Percentiles rank a stretch among this genome's conserved stretches.
phyloP scores from a whole-genome alignment of 2,329 filamentous ascomycete species.

The Exserohilum rostratum region DNA sequence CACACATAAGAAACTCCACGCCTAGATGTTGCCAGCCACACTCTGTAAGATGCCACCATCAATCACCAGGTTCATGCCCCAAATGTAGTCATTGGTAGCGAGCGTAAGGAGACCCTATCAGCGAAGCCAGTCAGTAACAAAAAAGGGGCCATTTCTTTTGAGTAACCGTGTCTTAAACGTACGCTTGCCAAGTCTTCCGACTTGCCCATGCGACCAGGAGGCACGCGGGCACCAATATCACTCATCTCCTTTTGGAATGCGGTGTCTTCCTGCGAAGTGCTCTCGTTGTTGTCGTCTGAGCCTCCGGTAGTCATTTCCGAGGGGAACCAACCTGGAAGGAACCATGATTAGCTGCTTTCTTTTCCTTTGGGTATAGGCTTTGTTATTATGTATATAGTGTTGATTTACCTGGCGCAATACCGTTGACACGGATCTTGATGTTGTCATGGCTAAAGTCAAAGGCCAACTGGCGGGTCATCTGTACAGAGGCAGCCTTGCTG shows the following conservation, averaged over 20 bases:
- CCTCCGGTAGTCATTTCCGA: not conserved
- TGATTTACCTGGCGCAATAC: not conserved
- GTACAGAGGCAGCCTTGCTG: not conserved
- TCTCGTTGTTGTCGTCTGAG: not conserved
- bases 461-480: not conserved
- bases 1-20: not conserved
- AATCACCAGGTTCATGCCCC: not conserved
- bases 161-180: not conserved
- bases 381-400: not conserved
- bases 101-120: not conserved
- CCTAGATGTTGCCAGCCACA: not conserved
- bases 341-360: not conserved
- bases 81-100: not conserved
- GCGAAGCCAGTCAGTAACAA: not conserved
- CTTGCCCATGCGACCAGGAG: not conserved
- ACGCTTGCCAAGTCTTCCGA: not conserved
- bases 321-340: not conserved
- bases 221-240: not conserved
- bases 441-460: not conserved
- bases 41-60: not conserved
- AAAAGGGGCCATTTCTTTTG: too few relatives aligned
- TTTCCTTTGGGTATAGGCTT: not conserved
- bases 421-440: not conserved
- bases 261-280: not conserved
- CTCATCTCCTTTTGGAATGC: not conserved